Percentiles rank a stretch among this genome's conserved stretches.
Conservation (phyloP, 495 filamentous ascomycete species). For the Wilcoxina mikolae region DNA sequence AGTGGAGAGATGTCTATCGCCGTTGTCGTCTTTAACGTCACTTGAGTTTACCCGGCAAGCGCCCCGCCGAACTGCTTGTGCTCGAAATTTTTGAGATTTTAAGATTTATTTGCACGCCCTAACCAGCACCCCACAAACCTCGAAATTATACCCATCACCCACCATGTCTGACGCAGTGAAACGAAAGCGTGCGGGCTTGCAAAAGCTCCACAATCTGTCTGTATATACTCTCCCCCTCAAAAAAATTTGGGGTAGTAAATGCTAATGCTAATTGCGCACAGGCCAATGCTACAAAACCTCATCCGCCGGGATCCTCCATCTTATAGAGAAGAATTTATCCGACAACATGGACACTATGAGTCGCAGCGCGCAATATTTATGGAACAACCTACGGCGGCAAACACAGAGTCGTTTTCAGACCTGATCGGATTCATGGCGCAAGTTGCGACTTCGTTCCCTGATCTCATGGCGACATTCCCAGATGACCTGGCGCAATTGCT, state of each 20-base stretch:
- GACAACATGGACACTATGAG: slow-evolving; percentile 86
- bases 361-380: slow-evolving; percentile 81
- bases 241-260: slow-evolving; percentile 1
- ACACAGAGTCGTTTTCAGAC: slow-evolving; percentile 17
- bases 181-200: slow-evolving; percentile 28
- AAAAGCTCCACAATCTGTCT: slow-evolving; percentile 28
- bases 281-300: slow-evolving; percentile 76
- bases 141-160: neutral
- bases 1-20: too few species aligned
- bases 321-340: slow-evolving; percentile 71
- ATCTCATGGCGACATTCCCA: slow-evolving; percentile 59
- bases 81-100: too few species aligned
- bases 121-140: too few species aligned
- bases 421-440: slow-evolving; percentile 49
- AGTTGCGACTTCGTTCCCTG: slow-evolving; percentile 83
- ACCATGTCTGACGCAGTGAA: slow-evolving; percentile 8
- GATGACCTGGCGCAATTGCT: slow-evolving; percentile 69
- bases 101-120: too few species aligned
- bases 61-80: too few species aligned
- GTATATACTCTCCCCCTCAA: neutral
- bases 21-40: too few species aligned
- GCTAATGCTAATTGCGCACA: slow-evolving; percentile 25
- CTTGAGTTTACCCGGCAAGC: too few species aligned
- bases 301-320: slow-evolving; percentile 72
- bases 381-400: slow-evolving; percentile 48